These are phyloP conservation scores for Xylaria grammica DNA, from an alignment of 495 filamentous ascomycete genomes.

Conservation along the genomic window DNA sequence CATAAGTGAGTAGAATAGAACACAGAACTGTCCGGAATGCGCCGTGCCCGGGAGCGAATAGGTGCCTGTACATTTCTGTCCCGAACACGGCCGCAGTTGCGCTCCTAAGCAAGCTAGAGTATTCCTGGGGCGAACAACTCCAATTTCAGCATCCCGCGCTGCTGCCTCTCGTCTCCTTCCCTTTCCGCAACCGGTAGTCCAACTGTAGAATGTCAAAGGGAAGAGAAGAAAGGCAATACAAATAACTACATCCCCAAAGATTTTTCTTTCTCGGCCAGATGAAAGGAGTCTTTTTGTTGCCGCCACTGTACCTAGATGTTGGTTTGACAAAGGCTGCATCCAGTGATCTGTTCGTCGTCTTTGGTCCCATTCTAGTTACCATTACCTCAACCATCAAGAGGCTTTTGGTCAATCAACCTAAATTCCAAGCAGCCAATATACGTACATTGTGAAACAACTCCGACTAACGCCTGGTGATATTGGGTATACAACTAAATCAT, in stretches of 20 bases:
- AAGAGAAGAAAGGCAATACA: constrained; percentile 33
- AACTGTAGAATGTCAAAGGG: constrained; percentile 24
- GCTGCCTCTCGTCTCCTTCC: constrained; percentile 25
- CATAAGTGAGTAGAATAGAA: constrained; percentile 10
- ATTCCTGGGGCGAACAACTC: constrained; percentile 9
- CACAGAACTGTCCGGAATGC: constrained; percentile 30
- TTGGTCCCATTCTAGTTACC: not conserved
- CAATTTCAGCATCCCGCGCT: constrained; percentile 20
- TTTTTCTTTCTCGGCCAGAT: constrained; percentile 2
- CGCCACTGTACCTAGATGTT: constrained; percentile 20
- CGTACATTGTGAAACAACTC: constrained; percentile 12
- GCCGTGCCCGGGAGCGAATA: constrained; percentile 26
- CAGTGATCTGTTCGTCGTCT: constrained; percentile 22
- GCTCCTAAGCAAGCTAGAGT: constrained; percentile 32
- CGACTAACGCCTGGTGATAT: not conserved
- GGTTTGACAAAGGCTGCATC: constrained; percentile 33
- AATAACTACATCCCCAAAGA: constrained; percentile 36
- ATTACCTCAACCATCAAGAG: constrained; percentile 10
- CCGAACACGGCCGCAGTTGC: constrained; percentile 35
- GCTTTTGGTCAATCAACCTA: not conserved
- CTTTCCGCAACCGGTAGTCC: constrained; percentile 39
- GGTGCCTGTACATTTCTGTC: constrained; percentile 18
- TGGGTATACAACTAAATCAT: not conserved
- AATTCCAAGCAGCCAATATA: constrained; percentile 11
- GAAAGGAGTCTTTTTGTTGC: constrained; percentile 30